Base-by-base conservation (phyloP, 208 protist genomes). In the Crithidia thermophila region DNA sequence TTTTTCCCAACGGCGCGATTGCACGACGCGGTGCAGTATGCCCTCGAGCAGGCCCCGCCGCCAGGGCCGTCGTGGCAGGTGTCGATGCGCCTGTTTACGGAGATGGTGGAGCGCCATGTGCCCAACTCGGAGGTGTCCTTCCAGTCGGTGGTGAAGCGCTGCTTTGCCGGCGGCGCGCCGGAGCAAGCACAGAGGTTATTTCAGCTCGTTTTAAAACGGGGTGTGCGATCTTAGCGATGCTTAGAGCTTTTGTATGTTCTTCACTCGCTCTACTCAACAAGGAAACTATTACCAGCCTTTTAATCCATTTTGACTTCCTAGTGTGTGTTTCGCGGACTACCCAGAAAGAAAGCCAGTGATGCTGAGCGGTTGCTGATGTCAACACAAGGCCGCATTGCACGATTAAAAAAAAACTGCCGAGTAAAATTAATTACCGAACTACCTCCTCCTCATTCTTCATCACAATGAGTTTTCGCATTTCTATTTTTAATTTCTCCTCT, bases 1-100 rank as follows among this genome's bases (percentile, higher is more conserved):
- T 95, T 88, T 63, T 45, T 93, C 6, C 90, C 90, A 1, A 84
- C 87, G 0, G 79, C 87, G n/a, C 75, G 81, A 33, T 50, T 84
- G 49, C 90, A 95, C 62, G 87, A 95, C 55, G 81, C 82, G 34
- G 77, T 94, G 69, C 90, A 95, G 75, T 94, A 90, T 59, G 87
- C 87, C 0, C 53, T 95, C 39, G 77, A 84, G 58, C 77, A 87
- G 46, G 83, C 87, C 9, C 76, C 81, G 7, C 28, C 60, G 18
- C 77, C 79, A 11, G 72, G 67, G 6, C 63, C 82, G 34, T 33
- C 81, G 28, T 95, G 87, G 87, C 33, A 88, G 21, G 45, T 86
- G 21, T 81, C 87, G 7, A 8, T 95, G 33, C 33, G 42, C 16
- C 79, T 95, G 34, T 93, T 92, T 57, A 77, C 64, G 25, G 73